Conservation (phyloP, 495 filamentous ascomycete species). For the Penicillium pancosmium region DNA sequence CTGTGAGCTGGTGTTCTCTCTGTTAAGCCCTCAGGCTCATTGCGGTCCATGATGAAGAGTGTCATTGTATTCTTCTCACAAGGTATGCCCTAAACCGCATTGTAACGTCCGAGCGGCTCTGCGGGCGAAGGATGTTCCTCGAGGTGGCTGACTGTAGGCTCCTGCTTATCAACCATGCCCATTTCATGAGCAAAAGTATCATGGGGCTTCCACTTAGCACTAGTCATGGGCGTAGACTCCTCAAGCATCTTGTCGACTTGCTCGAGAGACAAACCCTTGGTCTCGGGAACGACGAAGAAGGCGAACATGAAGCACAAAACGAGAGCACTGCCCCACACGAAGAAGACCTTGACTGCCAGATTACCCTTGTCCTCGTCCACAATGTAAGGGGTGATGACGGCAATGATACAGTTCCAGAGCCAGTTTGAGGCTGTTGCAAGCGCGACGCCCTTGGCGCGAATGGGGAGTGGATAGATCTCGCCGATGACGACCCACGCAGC, state of each 20-base stretch:
- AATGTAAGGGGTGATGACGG: constrained; percentile 74
- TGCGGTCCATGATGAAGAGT: background rate
- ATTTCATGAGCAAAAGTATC: constrained; percentile 68
- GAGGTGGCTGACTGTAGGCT: constrained; percentile 5
- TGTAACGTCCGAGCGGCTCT: background rate
- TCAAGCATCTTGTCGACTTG: constrained; percentile 85
- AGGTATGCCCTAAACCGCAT: background rate
- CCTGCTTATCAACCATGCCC: constrained; percentile 51
- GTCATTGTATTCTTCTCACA: background rate
- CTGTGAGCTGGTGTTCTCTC: background rate
- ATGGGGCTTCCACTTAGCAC: constrained; percentile 69
- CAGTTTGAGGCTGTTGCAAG: constrained; percentile 81
- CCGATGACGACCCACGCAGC: constrained; percentile 78
- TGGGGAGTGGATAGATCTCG: constrained; percentile 79
- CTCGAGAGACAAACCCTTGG: constrained; percentile 82
- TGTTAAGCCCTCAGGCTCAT: background rate
- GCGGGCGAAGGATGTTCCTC: constrained; percentile 10
- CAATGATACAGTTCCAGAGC: constrained; percentile 75
- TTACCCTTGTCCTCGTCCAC: constrained; percentile 63
- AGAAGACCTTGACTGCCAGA: constrained; percentile 75
- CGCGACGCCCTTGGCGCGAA: constrained; percentile 74
- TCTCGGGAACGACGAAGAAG: constrained; percentile 76
- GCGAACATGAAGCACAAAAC: constrained; percentile 65
- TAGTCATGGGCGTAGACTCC: constrained; percentile 72
- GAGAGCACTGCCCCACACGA: constrained; percentile 75